Base-by-base conservation (phyloP, 768 basidiomycete species). In the Rubroboletus satanas region DNA sequence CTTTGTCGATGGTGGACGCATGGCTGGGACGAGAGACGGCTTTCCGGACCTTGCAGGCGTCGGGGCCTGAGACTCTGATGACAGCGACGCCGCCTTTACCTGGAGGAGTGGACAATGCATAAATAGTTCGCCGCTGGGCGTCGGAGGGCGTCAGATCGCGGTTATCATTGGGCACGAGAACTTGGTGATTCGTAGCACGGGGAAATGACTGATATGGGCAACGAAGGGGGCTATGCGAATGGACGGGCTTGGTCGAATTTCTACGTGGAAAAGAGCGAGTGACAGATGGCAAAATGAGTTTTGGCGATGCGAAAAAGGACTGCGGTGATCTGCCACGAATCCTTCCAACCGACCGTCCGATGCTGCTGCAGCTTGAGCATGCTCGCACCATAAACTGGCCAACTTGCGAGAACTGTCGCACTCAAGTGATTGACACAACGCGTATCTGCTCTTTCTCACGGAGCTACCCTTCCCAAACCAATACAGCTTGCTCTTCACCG, bases 51-150 rank as follows among this genome's bases (percentile, higher is more conserved):
- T 72, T 59, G 21, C 78, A 66, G 0, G 84, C 85, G 42, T 83
- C 82, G 1, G 90, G 89, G 0, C 93, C 93, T 2, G 92, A 93
- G 9, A 96, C 74, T 54, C 93, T 80, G 49, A 95, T 73, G 37
- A 96, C 84, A 1, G 85, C 90, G 17, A 96, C 79, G 15, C 93
- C 93, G 4, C 81, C 91, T 57, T 86, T 92, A 1, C 92, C 93
- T 3, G 88, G 83, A 2, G 93, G 90, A 0, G 92, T 93, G 0
- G 93, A 90, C 28, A 94, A 77, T 1, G 93, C 93, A 66, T 88
- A 96, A 44, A 96, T 90, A 3, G 93, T 95, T 23, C 71, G 64
- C n/a, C 78, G 74, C 66, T 90, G 87, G 6, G 85, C 71, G 44
- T 78, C 75, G 11, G 79, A 79, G 41, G 60, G 68, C 0, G 68